Evolutionary conservation across 139 green algal genomes (phyloP).

Genomic region (Volvox africanus): DNA sequence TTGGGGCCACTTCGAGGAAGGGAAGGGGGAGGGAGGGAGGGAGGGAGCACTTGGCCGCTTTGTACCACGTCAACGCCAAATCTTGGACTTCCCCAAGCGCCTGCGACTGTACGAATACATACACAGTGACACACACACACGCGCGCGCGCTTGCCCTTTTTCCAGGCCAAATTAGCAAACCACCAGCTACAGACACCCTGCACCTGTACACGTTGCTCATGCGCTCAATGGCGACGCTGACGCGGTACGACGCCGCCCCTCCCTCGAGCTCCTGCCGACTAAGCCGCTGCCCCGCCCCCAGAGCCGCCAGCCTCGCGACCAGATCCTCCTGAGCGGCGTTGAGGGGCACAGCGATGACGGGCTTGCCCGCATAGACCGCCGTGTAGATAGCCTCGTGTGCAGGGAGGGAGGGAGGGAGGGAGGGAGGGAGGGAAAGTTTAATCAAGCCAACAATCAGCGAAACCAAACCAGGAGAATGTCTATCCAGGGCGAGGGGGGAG

Average conservation of each 20-base stretch:
- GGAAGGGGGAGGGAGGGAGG: too few species aligned
- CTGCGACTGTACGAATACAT: not conserved
- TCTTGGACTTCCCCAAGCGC: not conserved
- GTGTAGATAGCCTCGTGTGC: conserved; percentile 11
- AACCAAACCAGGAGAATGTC: too few species aligned
- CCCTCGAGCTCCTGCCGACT: conserved; percentile 38
- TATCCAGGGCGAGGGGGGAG: too few species aligned
- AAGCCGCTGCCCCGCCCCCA: conserved; percentile 35
- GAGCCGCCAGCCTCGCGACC: conserved; percentile 20
- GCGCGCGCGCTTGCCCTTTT: too few species aligned
- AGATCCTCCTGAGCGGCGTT: conserved; percentile 29
- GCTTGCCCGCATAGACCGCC: conserved; percentile 40
- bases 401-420: not conserved
- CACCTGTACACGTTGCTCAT: conserved; percentile 46
- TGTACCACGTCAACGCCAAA: too few species aligned
- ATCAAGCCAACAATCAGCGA: too few species aligned
- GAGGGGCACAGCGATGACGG: conserved; percentile 25
- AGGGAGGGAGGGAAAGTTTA: not conserved
- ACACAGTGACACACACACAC: not conserved
- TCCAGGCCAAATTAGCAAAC: too few species aligned
- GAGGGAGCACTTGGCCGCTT: too few species aligned
- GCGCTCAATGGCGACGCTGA: conserved; percentile 37
- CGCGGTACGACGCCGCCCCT: conserved; percentile 29
- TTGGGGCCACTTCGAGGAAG: too few species aligned
- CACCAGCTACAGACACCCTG: not conserved